phyloP scores from a whole-genome alignment of 805 yeast species.

The Wickerhamomyces rabaulensis region DNA sequence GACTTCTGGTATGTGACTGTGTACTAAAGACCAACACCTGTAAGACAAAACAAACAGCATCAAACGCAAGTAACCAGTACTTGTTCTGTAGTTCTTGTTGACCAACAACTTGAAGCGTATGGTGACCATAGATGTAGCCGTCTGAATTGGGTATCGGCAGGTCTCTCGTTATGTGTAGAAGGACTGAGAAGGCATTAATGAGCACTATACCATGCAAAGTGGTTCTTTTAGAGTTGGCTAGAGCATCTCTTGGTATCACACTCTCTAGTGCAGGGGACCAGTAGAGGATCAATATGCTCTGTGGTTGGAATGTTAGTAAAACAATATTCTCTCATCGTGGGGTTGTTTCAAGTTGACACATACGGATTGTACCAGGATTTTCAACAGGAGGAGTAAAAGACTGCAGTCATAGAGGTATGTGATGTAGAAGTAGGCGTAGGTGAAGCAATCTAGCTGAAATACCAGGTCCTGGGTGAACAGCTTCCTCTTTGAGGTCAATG shows the following conservation, averaged over 20 bases:
- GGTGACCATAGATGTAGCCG: conserved; percentile 24
- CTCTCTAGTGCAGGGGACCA: conserved; percentile 3
- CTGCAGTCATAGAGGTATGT: conserved; percentile 24
- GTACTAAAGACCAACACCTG: conserved; percentile 16
- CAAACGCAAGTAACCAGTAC: conserved; percentile 12
- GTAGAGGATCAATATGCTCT: conserved; percentile 1
- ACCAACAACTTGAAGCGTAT: conserved; percentile 22
- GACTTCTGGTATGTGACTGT: conserved; percentile 6
- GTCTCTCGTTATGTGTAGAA: conserved; percentile 10
- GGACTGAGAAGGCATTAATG: conserved; percentile 4
- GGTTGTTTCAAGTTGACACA: conserved; percentile 1
- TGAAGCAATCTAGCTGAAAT: conserved; percentile 4
- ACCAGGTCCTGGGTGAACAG: conserved; percentile 12
- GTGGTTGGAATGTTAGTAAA: neutral
- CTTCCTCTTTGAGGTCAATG: conserved; percentile 12
- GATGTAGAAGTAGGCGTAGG: conserved; percentile 10
- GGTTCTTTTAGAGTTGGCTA: conserved; percentile 5
- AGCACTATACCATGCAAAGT: conserved; percentile 13
- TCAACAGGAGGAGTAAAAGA: conserved; percentile 12
- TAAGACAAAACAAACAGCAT: conserved; percentile 12
- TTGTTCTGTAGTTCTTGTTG: conserved; percentile 14
- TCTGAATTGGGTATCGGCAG: conserved; percentile 19
- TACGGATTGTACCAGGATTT: conserved; percentile 11
- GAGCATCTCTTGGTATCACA: conserved; percentile 6
- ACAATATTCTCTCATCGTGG: neutral